phyloP scores from a whole-genome alignment of 768 basidiomycete genomes.

The Agaricus subrufescens region DNA sequence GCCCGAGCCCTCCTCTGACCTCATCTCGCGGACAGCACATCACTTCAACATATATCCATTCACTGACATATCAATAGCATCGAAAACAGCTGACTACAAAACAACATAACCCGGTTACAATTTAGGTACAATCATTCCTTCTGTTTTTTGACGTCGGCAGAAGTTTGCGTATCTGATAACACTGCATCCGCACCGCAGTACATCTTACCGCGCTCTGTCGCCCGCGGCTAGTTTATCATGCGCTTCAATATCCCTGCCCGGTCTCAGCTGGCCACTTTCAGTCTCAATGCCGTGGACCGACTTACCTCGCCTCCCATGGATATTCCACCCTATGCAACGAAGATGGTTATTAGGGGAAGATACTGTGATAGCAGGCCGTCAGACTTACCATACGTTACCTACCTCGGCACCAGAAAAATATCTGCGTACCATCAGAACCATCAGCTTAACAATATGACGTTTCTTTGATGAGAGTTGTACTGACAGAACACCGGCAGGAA shows the following conservation, averaged over 20 bases:
- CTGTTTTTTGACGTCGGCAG: too few species aligned
- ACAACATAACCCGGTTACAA: too few species aligned
- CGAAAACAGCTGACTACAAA: too few species aligned
- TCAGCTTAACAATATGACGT: constrained; percentile 4
- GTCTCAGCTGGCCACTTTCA: background rate
- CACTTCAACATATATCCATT: too few species aligned
- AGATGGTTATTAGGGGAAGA: background rate
- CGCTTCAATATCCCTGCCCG: constrained; percentile 64
- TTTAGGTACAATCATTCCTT: too few species aligned
- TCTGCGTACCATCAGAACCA: constrained; percentile 22
- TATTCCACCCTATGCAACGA: constrained; percentile 61
- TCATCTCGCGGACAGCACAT: too few species aligned
- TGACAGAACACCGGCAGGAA: constrained; percentile 66
- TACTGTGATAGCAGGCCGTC: background rate
- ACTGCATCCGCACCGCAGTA: too few species aligned
- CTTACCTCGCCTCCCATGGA: constrained; percentile 77
- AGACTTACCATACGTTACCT: constrained; percentile 61
- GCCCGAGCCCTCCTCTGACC: too few species aligned
- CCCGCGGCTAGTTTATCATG: constrained; percentile 59
- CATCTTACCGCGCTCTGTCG: constrained; percentile 23
- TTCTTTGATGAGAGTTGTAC: constrained; percentile 15
- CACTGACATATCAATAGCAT: too few species aligned
- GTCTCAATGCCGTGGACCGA: constrained; percentile 4
- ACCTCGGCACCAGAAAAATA: constrained; percentile 85
- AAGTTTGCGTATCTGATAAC: too few species aligned